These are phyloP conservation scores for Aspergillus udagawae DNA, from an alignment of 2,329 filamentous ascomycete genomes.

Conservation along the genomic window DNA sequence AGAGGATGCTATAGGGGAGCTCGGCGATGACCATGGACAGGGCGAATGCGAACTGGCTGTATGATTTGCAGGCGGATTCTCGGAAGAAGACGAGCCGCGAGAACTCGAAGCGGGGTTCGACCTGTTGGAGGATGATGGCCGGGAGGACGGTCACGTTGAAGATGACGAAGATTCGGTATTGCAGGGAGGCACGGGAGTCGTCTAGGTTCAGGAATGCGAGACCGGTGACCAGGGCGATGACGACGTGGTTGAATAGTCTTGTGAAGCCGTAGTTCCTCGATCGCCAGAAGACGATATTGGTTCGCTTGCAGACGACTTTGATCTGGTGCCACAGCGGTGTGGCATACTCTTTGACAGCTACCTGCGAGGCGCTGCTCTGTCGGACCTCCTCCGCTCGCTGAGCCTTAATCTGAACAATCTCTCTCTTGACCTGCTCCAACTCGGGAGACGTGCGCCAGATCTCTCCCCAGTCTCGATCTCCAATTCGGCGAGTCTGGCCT, in stretches of 20 bases:
- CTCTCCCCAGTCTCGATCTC: constrained; percentile 73
- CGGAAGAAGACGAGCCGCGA: constrained; percentile 80
- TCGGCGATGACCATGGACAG: constrained; percentile 76
- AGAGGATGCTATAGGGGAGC: constrained; percentile 77
- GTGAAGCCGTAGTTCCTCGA: constrained; percentile 88
- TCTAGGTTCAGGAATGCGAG: constrained; percentile 76
- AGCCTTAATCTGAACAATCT: constrained; percentile 64
- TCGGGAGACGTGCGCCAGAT: constrained; percentile 73
- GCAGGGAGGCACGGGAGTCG: constrained; percentile 69
- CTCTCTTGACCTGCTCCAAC: constrained; percentile 60
- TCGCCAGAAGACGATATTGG: constrained; percentile 76
- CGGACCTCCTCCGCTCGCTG: constrained; percentile 50
- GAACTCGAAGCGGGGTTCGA: constrained; percentile 79
- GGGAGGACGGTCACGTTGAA: constrained; percentile 83
- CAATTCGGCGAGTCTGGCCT: constrained; percentile 67
- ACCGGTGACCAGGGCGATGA: constrained; percentile 73
- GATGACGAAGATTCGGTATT: constrained; percentile 84
- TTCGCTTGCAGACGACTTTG: constrained; percentile 67
- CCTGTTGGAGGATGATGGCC: constrained; percentile 75
- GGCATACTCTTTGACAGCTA: constrained; percentile 71
- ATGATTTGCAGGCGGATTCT: constrained; percentile 81
- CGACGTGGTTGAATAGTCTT: constrained; percentile 76
- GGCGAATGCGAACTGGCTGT: constrained; percentile 74
- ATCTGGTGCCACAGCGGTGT: constrained; percentile 77
- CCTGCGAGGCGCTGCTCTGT: constrained; percentile 32